Base-by-base conservation (phyloP, 2,329 filamentous ascomycete species). In the Tolypocladium album region DNA sequence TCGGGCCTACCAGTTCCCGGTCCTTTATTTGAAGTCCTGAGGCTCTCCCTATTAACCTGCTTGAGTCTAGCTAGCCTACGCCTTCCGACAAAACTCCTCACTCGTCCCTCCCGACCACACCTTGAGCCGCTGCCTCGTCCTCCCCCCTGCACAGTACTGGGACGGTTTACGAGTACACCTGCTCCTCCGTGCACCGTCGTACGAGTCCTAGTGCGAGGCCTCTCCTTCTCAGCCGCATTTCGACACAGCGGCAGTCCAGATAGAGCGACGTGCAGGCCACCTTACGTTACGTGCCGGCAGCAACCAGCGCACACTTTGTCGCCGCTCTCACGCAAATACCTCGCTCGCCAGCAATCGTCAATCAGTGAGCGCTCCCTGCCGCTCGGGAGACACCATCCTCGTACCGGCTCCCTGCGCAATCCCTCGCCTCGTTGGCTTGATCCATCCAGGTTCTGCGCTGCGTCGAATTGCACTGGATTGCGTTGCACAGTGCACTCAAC, bases 231-330 rank as follows among this genome's bases (percentile, higher is more conserved):
- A 56, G 58, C 60, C 56, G 56, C 42, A 59, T 53, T 53, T 53
- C 31, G 50, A 53, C 50, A 13, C 50, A 8, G 50, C 31, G 17
- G 50, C n/a, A 53, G 31, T 36, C 50, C 50, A 53, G 50, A 53
- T 53, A 53, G 27, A 36, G 50, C 50, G 50, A 53, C 50, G 50
- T 53, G 50, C 50, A 53, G 31, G 47, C 47, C 11, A 34, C 47
- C 20, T 52, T 52, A 34, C 47, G 34, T 52, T 52, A n/a, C 50
- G 50, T 53, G 50, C 50, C 31, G 50, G 31, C 27, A 60, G 43
- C 60, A 59, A 55, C 61, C 65, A 59, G 64, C 63, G 47, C 61
- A 64, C 59, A 64, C 31, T 27, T 27, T n/a, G 50, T 36, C 50
- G 50, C 50, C 24, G 50, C 27, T 15, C 27, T 52, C 47, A 12